Evolutionary conservation across 2,329 filamentous ascomycete genomes (phyloP).

Genomic region (Penicillium griseofulvum): DNA sequence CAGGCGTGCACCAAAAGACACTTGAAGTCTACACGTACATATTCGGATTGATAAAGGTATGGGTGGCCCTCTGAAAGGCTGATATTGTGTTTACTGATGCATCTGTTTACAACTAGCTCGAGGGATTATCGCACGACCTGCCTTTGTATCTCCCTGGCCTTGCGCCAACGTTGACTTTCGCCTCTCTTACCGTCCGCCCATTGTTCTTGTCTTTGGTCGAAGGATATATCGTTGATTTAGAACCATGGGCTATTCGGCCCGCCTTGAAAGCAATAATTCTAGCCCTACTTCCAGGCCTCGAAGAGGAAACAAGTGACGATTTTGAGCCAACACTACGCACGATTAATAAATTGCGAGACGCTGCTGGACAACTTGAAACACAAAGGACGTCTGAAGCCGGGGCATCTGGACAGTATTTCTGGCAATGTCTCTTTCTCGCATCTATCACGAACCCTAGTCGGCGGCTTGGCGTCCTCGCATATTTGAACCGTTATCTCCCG

Average conservation of each 20-base stretch:
- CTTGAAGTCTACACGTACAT: conserved; percentile 90
- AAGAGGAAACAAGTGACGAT: conserved; percentile 96
- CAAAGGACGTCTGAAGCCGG: conserved; percentile 50
- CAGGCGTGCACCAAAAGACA: conserved; percentile 95
- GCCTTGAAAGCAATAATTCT: conserved; percentile 88
- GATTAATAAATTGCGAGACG: conserved; percentile 71
- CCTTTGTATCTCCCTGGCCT: conserved; percentile 87
- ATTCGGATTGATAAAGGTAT: conserved; percentile 77
- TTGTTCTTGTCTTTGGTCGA: conserved; percentile 83
- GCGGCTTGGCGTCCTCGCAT: conserved; percentile 82
- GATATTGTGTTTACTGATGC: conserved; percentile 12
- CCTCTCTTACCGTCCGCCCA: conserved; percentile 84
- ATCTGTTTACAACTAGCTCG: conserved; percentile 45
- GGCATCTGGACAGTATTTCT: conserved; percentile 82
- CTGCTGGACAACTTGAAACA: conserved; percentile 54
- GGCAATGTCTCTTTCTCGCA: conserved; percentile 95
- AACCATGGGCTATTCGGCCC: conserved; percentile 70
- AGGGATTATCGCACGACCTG: conserved; percentile 77
- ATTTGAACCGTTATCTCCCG: conserved; percentile 75
- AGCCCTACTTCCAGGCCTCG: conserved; percentile 82
- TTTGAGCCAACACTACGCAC: conserved; percentile 84
- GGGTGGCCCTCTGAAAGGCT: conserved; percentile 14
- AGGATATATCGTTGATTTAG: conserved; percentile 70
- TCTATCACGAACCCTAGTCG: conserved; percentile 85
- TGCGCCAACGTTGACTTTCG: conserved; percentile 86